phyloP scores from a whole-genome alignment of 345 rosid genomes.

The Sonneratia alba region DNA sequence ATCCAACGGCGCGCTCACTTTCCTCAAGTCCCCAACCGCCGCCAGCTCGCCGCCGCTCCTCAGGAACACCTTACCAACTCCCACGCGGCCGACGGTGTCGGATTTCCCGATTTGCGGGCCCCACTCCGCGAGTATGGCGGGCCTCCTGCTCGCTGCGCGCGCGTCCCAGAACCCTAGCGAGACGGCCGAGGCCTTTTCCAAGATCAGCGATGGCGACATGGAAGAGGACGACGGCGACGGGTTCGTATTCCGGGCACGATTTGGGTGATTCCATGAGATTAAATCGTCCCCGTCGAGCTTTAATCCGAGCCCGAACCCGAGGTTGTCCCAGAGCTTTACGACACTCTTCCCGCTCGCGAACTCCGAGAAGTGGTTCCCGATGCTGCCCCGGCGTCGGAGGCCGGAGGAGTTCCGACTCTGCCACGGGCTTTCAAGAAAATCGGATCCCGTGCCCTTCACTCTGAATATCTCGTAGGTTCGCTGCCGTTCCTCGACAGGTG shows the following conservation, averaged over 20 bases:
- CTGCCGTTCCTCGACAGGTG: background rate
- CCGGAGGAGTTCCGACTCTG: conserved; percentile 30
- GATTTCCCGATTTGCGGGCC: conserved; percentile 30
- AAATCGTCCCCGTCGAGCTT: conserved; percentile 11
- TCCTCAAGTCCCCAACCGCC: conserved; percentile 57
- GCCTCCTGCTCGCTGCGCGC: conserved; percentile 32
- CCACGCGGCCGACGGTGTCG: conserved; percentile 19
- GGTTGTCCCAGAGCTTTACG: conserved; percentile 55
- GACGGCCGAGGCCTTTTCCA: conserved; percentile 13
- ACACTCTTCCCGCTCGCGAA: conserved; percentile 37
- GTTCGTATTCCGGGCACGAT: background rate
- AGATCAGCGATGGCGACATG: conserved; percentile 30
- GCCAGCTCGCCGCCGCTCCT: conserved; percentile 24
- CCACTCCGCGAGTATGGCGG: conserved; percentile 65
- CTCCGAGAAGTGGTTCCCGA: conserved; percentile 32
- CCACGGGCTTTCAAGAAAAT: background rate
- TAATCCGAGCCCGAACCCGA: conserved; percentile 29
- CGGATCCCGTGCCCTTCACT: conserved; percentile 24
- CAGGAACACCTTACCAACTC: conserved; percentile 37
- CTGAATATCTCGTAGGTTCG: conserved; percentile 18
- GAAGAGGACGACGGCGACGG: conserved; percentile 14
- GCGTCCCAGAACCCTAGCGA: conserved; percentile 51
- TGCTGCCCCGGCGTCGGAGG: conserved; percentile 21
- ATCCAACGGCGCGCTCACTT: conserved; percentile 32
- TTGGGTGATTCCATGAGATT: conserved; percentile 10